Evolutionary conservation across 164 flowering plant genomes (phyloP).

Genomic region (Houttuynia cordata): DNA sequence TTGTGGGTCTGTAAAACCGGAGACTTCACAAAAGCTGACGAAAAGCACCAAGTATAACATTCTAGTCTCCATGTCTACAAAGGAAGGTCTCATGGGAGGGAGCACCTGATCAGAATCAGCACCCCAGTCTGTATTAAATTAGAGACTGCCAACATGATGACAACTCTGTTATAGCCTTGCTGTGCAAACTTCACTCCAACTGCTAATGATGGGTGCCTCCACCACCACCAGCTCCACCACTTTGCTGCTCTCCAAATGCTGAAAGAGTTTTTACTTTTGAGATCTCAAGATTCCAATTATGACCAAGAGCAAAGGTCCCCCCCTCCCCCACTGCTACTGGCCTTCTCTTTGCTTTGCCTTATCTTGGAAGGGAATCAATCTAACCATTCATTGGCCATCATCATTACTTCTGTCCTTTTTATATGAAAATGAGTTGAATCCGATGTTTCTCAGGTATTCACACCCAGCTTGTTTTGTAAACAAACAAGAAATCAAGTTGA

Average conservation of each 20-base stretch:
- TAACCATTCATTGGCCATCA: not conserved
- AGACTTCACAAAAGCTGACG: not conserved
- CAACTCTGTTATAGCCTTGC: not conserved
- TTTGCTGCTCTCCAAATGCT: not conserved
- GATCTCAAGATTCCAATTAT: constrained; percentile 2
- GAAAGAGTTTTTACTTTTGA: not conserved
- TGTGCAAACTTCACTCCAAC: not conserved
- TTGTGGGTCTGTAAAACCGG: constrained; percentile 5
- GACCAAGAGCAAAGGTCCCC: not conserved
- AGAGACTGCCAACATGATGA: not conserved
- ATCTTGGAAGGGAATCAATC: constrained; percentile 14
- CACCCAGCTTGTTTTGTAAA: too few species aligned
- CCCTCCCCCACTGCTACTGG: not conserved
- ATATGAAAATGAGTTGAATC: too few species aligned
- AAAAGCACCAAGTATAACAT: constrained; percentile 4
- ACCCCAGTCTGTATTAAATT: constrained; percentile 2
- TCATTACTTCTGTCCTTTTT: too few species aligned
- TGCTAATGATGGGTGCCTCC: constrained; percentile 1
- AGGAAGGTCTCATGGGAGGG: not conserved
- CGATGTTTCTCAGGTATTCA: too few species aligned
- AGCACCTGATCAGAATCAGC: not conserved
- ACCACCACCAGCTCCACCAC: not conserved
- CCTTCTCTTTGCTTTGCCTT: constrained; percentile 3
- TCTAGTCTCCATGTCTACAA: not conserved
- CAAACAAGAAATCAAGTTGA: too few species aligned